Conservation (phyloP, 495 filamentous ascomycete species). For the Aspergillus bertholletiae region DNA sequence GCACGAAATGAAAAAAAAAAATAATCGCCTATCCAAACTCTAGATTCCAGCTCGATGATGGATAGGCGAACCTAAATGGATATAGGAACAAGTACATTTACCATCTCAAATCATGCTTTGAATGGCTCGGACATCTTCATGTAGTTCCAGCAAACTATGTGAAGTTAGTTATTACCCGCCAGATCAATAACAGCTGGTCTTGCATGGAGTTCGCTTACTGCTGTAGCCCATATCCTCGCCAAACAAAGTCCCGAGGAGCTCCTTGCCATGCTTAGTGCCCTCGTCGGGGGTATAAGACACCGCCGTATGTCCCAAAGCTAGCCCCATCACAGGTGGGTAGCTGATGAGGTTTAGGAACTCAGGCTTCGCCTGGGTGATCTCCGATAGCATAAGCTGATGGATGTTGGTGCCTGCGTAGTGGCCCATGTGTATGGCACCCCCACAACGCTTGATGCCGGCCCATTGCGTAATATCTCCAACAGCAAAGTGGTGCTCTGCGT, state of each 20-base stretch:
- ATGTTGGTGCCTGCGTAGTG: conserved; percentile 58
- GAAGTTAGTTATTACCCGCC: conserved; percentile 14
- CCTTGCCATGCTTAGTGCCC: conserved; percentile 52
- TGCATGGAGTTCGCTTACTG: conserved; percentile 26
- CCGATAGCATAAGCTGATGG: conserved; percentile 51
- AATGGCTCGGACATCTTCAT: conserved; percentile 41
- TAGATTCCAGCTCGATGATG: not conserved
- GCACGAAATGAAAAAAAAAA: not conserved
- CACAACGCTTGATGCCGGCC: conserved; percentile 70
- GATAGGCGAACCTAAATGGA: not conserved
- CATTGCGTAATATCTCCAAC: conserved; percentile 45
- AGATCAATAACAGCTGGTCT: not conserved
- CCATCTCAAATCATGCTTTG: conserved; percentile 6
- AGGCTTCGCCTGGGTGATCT: conserved; percentile 29
- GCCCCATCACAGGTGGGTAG: conserved; percentile 59
- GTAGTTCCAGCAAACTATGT: conserved; percentile 54
- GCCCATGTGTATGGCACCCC: conserved; percentile 65
- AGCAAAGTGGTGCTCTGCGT: conserved; percentile 56
- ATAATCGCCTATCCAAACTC: not conserved
- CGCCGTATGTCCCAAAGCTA: conserved; percentile 63
- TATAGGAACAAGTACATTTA: not conserved
- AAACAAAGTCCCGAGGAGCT: conserved; percentile 59
- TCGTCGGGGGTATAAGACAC: conserved; percentile 52
- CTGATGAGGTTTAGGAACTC: conserved; percentile 42
- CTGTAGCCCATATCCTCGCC: conserved; percentile 62